A percentile compares a stretch with the other conserved stretches of the same genome.
Evolutionary conservation across 2,329 filamentous ascomycete genomes (phyloP).

Genomic region (Fusarium cicatricum): DNA sequence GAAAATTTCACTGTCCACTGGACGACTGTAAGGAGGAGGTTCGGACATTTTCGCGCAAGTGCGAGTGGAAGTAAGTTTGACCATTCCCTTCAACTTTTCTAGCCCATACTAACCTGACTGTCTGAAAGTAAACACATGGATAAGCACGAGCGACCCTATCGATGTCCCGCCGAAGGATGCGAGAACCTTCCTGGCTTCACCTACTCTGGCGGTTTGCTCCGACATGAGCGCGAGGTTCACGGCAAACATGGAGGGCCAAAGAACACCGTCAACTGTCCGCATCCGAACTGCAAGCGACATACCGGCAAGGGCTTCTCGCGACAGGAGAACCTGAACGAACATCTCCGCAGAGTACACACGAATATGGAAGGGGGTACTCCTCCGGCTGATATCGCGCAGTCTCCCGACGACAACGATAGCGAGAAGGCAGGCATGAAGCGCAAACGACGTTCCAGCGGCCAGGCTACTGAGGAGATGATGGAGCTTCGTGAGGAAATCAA

Average conservation of each 20-base stretch:
- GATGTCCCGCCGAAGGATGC: conserved; percentile 82
- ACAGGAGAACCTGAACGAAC: conserved; percentile 93
- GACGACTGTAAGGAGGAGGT: conserved; percentile 71
- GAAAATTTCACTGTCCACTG: conserved; percentile 80
- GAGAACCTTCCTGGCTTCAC: conserved; percentile 95
- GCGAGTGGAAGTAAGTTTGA: conserved; percentile 89
- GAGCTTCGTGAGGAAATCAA: conserved; percentile 72
- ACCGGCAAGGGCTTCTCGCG: conserved; percentile 90
- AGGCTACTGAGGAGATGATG: conserved; percentile 54
- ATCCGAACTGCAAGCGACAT: conserved; percentile 87
- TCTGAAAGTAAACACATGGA: conserved; percentile 90
- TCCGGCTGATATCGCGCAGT: conserved; percentile 46
- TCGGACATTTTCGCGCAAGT: conserved; percentile 79
- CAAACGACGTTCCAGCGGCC: conserved; percentile 51
- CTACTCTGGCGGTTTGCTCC: conserved; percentile 87
- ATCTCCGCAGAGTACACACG: conserved; percentile 88
- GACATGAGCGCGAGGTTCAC: conserved; percentile 94
- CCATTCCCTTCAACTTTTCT: background rate
- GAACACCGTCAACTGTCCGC: conserved; percentile 86
- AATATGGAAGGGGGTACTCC: conserved; percentile 52
- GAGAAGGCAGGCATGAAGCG: conserved; percentile 58
- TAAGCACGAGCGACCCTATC: conserved; percentile 93
- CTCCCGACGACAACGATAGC: conserved; percentile 58
- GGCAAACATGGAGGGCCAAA: conserved; percentile 88
- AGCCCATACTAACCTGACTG: conserved; percentile 34